A percentile compares a stretch with the other conserved stretches of the same genome.
Evolutionary conservation across 495 filamentous ascomycete species (phyloP).

Genomic region (Elasticomyces elasticus): DNA sequence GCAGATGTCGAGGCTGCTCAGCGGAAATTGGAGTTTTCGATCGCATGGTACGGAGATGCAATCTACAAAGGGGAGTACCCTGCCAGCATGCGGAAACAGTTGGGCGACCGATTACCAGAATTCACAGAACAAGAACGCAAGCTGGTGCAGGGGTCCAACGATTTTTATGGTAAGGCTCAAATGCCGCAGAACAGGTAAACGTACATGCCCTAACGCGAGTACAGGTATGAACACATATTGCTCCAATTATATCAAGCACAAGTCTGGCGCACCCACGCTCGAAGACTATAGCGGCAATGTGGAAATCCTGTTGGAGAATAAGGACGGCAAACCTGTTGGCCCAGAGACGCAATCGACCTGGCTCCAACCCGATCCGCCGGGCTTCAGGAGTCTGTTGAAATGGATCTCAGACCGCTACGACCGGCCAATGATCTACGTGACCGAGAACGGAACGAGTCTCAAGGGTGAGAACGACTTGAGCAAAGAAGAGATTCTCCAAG

Average conservation of each 20-base stretch:
- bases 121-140: constrained; percentile 26
- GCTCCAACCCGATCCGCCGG: constrained; percentile 28
- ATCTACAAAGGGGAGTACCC: constrained; percentile 31
- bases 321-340: constrained; percentile 35
- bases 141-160: constrained; percentile 27
- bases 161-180: constrained; percentile 33
- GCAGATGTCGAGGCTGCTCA: constrained; percentile 50
- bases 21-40: constrained; percentile 61
- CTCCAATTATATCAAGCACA: constrained; percentile 43
- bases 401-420: constrained; percentile 72
- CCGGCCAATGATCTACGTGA: constrained; percentile 67
- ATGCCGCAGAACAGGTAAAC: too few species aligned
- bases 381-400: constrained; percentile 65
- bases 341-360: constrained; percentile 25
- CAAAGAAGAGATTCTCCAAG: constrained; percentile 40
- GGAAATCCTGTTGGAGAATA: constrained; percentile 53
- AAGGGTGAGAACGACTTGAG: constrained; percentile 69
- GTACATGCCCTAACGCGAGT: too few species aligned
- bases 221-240: constrained; percentile 27
- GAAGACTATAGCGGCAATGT: constrained; percentile 65
- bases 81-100: constrained; percentile 21
- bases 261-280: constrained; percentile 43
- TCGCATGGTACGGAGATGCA: constrained; percentile 34
- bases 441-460: constrained; percentile 70
- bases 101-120: constrained; percentile 23